Evolutionary conservation across 805 yeast species (phyloP).

Genomic region (Sporopachydermia quercuum): DNA sequence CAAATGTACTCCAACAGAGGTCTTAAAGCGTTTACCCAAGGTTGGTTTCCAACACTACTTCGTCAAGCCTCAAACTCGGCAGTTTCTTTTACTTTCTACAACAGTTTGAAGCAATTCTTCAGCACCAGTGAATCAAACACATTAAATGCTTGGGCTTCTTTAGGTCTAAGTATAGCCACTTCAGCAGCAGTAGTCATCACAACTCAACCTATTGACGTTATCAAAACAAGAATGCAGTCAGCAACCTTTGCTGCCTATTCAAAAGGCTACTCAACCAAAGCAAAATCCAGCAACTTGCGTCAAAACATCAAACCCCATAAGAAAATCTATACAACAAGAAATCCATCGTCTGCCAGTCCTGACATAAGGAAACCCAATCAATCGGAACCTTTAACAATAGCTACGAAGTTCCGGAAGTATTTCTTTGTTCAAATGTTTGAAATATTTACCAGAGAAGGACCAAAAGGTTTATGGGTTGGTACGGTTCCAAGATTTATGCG

Average conservation of each 20-base stretch:
- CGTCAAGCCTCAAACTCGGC: slow-evolving; percentile 71
- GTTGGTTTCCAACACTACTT: slow-evolving; percentile 65
- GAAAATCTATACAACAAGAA: background rate
- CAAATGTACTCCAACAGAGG: slow-evolving; percentile 70
- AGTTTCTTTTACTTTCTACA: slow-evolving; percentile 75
- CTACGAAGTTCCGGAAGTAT: background rate
- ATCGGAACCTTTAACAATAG: background rate
- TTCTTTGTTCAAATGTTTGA: background rate
- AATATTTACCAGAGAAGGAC: slow-evolving; percentile 2
- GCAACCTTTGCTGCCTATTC: background rate
- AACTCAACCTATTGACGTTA: slow-evolving; percentile 82
- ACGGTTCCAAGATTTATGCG: slow-evolving; percentile 17
- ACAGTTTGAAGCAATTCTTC: slow-evolving; percentile 55
- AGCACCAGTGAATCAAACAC: slow-evolving; percentile 31
- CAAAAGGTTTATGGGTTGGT: slow-evolving; percentile 1
- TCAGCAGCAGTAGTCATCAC: slow-evolving; percentile 58
- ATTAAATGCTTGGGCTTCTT: slow-evolving; percentile 17
- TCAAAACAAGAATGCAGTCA: slow-evolving; percentile 79
- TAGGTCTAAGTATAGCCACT: slow-evolving; percentile 41
- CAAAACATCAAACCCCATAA: background rate
- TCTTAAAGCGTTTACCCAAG: slow-evolving; percentile 62
- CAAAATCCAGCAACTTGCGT: background rate
- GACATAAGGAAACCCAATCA: background rate
- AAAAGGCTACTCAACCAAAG: background rate
- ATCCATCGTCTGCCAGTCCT: background rate